Percentiles rank a stretch among this genome's conserved stretches.
phyloP scores from a whole-genome alignment of 2,329 filamentous ascomycete species.

The Sporothrix luriei region DNA sequence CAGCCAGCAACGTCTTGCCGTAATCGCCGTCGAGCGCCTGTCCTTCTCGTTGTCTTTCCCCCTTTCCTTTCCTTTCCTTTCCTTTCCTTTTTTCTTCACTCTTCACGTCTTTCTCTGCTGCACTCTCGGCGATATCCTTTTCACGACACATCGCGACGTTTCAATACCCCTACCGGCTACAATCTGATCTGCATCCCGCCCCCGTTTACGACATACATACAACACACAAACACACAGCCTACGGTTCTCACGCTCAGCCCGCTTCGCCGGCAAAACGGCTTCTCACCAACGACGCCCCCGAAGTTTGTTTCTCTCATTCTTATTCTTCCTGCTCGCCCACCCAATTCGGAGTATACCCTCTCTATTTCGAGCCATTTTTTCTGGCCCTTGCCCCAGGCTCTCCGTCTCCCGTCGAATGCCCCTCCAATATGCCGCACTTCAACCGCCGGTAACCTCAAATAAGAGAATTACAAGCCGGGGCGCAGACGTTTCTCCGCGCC shows the following conservation, averaged over 20 bases:
- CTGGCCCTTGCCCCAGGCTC: background rate
- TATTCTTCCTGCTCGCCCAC: background rate
- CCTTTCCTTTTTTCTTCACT: background rate
- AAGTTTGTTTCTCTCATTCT: constrained; percentile 10
- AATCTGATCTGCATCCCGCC: constrained; percentile 7
- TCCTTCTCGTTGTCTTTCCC: background rate
- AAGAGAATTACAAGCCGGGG: constrained; percentile 12
- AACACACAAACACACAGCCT: constrained; percentile 2
- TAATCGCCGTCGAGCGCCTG: background rate
- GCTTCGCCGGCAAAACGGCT: constrained; percentile 26
- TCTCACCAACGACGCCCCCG: background rate
- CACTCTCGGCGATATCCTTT: background rate
- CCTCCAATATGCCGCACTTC: constrained; percentile 23
- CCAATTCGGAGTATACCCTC: background rate
- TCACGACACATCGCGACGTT: background rate
- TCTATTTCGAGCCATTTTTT: background rate
- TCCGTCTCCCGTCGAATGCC: background rate
- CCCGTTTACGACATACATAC: background rate
- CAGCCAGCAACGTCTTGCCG: constrained; percentile 1
- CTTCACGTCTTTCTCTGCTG: background rate
- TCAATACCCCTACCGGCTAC: background rate
- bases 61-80: background rate
- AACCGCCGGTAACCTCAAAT: constrained; percentile 19
- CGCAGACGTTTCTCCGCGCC: background rate
- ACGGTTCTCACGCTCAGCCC: background rate